Base-by-base conservation (phyloP, 306 rosid species). In the Prunus padus region DNA sequence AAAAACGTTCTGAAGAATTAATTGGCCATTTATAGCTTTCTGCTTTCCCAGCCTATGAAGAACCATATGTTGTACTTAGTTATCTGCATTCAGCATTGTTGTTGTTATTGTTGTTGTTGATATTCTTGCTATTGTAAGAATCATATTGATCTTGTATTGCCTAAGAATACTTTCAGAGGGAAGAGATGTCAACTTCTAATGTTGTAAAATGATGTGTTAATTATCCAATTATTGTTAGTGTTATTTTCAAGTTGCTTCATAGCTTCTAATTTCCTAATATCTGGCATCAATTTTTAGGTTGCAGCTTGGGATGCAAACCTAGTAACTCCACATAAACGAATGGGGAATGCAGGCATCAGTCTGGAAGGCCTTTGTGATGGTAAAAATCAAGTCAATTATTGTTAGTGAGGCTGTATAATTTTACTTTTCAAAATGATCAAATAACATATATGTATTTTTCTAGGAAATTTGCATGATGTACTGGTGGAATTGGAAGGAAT, bases 281-380 rank as follows among this genome's bases (percentile, higher is more conserved):
- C 56, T 78, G 74, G 69, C 46, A 69, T 60, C 76, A 65, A 80
- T 55, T 73, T 78, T 52, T 85, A 94, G 98, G 79, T 92, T 81
- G 98, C 97, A 80, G 97, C 91, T 75, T 94, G 98, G 98, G 98
- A 94, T 89, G 98, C 98, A 76, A 94, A 94, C 84, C 92, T 94
- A 77, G 91, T 94, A 75, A 77, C 91, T 82, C 97, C 98, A 80
- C 98, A 91, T 82, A 94, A 94, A 86, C 96, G 98, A 73, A 92
- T 94, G 98, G 98, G 98, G 46, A 91, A 94, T 80, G 91, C 92
- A 45, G 85, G 85, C 57, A 76, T 92, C 74, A 87, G 81, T 80
- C 83, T 94, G 64, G 88, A 90, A 82, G 74, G 81, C 82, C 87
- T 94, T 40, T 88, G 95, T 92, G 97, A 94, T 80, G 98, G 98